Evolutionary conservation across 805 yeast species (phyloP).

Genomic region (Candida parachauliodes): DNA sequence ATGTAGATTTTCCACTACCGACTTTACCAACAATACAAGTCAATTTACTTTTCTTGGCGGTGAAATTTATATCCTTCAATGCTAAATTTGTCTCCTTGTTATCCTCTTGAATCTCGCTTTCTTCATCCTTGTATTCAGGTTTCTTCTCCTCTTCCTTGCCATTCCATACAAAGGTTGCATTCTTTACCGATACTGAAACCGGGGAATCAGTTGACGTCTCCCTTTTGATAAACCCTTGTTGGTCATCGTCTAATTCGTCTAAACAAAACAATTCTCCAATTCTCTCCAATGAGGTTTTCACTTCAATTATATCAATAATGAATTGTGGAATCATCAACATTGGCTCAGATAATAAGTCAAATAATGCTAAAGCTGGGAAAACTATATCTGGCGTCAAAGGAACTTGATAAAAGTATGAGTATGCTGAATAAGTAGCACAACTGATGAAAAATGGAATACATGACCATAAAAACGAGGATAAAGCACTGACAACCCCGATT

Average conservation of each 20-base stretch:
- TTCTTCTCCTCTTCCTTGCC: conserved; percentile 22
- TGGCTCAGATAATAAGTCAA: conserved; percentile 34
- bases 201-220: conserved; percentile 10
- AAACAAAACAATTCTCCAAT: conserved; percentile 27
- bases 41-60: conserved; percentile 32
- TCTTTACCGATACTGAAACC: conserved; percentile 21
- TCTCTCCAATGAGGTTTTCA: conserved; percentile 31
- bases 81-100: conserved; percentile 20
- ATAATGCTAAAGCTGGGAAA: conserved; percentile 39
- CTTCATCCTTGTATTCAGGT: conserved; percentile 16
- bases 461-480: conserved; percentile 32
- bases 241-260: conserved; percentile 30
- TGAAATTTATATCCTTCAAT: conserved; percentile 26
- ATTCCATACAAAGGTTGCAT: conserved; percentile 32
- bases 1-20: conserved; percentile 39
- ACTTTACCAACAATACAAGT: conserved; percentile 42
- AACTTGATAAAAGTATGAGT: conserved; percentile 18
- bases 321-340: conserved; percentile 30
- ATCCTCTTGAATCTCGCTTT: conserved; percentile 16
- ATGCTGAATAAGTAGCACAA: conserved; percentile 28
- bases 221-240: conserved; percentile 17
- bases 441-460: conserved; percentile 36
- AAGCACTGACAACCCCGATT: conserved; percentile 32
- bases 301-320: conserved; percentile 25
- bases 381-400: conserved; percentile 34